Base-by-base conservation (phyloP, 2,329 filamentous ascomycete species). In the Fusarium tricinctum region DNA sequence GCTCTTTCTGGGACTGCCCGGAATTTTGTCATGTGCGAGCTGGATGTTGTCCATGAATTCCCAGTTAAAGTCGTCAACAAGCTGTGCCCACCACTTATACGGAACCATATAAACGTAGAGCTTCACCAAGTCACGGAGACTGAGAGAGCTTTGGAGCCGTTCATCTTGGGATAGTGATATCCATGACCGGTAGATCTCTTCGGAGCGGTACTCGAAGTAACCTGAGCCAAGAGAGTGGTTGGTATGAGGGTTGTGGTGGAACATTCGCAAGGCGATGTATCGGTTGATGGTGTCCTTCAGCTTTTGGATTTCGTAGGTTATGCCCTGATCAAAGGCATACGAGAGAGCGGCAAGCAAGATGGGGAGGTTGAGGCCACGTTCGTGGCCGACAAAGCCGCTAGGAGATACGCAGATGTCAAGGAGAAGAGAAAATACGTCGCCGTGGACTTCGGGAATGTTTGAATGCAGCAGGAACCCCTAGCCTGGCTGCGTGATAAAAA, bases 161-260 rank as follows among this genome's bases (percentile, higher is more conserved):
- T 8, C 15, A 14, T 62, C 23, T 3, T 9, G 26, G 8, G 7
- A n/a, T 6, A 71, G 19, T n/a, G 44, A 17, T 1, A 40, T 9
- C 70, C 73, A 76, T 3, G 70, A 48, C 4, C 63, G 72, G 17
- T 73, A 73, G 8, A 76, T 53, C 39, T 76, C 74, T 28, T 70
- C 66, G 3, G 73, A 73, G 8, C 72, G 67, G 33, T 63, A 74
- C 7, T 53, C 19, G 38, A 63, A 71, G 44, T 76, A 69, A 10
- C 39, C 38, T 3, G 52, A 8, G 15, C 62, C 53, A 20, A 70
- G 58, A 30, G 20, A 56, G 1, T 20, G 8, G 0, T 17, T 20
- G n/a, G 22, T 2, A 7, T 54, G 67, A 3, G 73, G 73, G 40
- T 75, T 71, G 47, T 60, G 61, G 22, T 66, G 51, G 28, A 73